Conservation (phyloP, 164 flowering plant species). For the Tetrastigma voinierianum region DNA sequence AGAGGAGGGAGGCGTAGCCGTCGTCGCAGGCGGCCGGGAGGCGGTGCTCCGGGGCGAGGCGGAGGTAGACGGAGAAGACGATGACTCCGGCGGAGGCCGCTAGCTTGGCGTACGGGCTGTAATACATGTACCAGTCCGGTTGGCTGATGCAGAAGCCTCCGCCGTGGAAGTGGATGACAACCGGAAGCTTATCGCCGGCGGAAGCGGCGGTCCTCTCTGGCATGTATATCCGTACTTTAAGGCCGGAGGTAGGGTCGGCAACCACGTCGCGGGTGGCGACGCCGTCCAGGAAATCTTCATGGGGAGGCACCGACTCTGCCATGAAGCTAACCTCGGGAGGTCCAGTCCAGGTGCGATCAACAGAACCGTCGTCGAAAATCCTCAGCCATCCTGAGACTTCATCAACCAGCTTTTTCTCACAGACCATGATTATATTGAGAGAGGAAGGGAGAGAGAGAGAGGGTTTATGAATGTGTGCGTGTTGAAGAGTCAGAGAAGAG, state of each 20-base stretch:
- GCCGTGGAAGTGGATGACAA: slow-evolving; percentile 74
- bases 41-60: slow-evolving; percentile 74
- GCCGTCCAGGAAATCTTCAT: slow-evolving; percentile 48
- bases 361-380: slow-evolving; percentile 62
- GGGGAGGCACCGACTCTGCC: slow-evolving; percentile 48
- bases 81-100: slow-evolving; percentile 37
- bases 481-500: no score
- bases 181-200: slow-evolving; percentile 38
- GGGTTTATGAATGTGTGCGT: no score
- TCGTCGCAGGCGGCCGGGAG: slow-evolving; percentile 76
- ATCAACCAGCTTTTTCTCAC: slow-evolving; percentile 34
- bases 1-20: slow-evolving; percentile 48
- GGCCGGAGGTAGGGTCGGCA: slow-evolving; percentile 29
- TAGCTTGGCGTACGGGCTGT: slow-evolving; percentile 46
- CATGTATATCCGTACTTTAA: slow-evolving; percentile 48
- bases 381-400: slow-evolving; percentile 76
- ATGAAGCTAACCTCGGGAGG: slow-evolving; percentile 65
- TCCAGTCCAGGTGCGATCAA: slow-evolving; percentile 71
- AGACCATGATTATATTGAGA: slow-evolving; percentile 14
- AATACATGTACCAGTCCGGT: slow-evolving; percentile 71
- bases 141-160: slow-evolving; percentile 86
- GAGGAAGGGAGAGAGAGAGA: not conserved
- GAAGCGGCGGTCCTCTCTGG: slow-evolving; percentile 29
- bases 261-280: slow-evolving; percentile 54
- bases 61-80: slow-evolving; percentile 52